These are phyloP conservation scores for Candida tunisiensis DNA, from an alignment of 1,139 yeast genomes.

Conservation along the genomic window DNA sequence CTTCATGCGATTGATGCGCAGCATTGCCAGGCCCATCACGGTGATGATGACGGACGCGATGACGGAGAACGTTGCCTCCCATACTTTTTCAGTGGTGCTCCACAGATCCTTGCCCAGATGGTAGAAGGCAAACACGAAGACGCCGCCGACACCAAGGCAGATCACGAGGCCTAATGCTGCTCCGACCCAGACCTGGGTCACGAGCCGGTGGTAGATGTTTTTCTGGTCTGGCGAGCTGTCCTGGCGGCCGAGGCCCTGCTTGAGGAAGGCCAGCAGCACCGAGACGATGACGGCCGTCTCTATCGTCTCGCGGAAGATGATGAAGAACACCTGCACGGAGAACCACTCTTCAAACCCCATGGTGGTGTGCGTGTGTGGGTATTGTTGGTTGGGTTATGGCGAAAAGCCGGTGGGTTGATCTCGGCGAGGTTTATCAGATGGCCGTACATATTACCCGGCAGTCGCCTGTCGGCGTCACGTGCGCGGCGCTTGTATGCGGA, in stretches of 20 bases:
- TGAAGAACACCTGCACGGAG: conserved; percentile 70
- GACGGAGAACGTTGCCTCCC: conserved; percentile 85
- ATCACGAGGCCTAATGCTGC: conserved; percentile 53
- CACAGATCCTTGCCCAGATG: conserved; percentile 65
- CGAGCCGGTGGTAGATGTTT: conserved; percentile 34
- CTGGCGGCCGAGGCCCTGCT: conserved; percentile 30
- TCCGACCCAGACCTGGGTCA: conserved; percentile 73
- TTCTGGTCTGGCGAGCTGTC: conserved; percentile 20
- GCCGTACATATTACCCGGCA: no score
- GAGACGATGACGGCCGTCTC: conserved; percentile 83
- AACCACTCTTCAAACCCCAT: conserved; percentile 17
- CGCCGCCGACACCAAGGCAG: conserved; percentile 63
- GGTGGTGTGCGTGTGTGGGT: no score
- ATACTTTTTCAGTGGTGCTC: conserved; percentile 67
- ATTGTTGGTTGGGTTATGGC: no score
- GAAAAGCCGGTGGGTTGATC: no score
- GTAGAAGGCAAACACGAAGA: conserved; percentile 62
- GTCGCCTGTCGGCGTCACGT: no score
- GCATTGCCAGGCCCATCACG: conserved; percentile 75
- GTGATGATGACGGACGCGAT: conserved; percentile 71
- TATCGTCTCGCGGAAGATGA: conserved; percentile 69
- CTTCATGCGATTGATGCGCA: conserved; percentile 74
- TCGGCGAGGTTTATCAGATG: no score
- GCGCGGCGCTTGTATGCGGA: no score
- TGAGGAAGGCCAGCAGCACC: conserved; percentile 64